A percentile compares a stretch with the other conserved stretches of the same genome.
These are phyloP conservation scores for Coemansia sp. DNA, from an alignment of 192 early-diverging fungal genomes.

Conservation along the genomic window DNA sequence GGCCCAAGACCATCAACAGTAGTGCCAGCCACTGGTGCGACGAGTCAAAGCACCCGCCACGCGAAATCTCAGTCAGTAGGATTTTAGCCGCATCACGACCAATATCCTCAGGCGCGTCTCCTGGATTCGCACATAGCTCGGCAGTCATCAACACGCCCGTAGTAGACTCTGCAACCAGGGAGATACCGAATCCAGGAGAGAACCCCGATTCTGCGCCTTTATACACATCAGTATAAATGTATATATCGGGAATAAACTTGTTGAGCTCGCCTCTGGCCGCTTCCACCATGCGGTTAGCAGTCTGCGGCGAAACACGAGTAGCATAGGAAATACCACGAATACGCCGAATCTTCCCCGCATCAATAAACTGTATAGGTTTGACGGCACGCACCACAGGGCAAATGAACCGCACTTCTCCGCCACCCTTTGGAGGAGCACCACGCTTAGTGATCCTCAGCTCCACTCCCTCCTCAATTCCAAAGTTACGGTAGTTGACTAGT, in stretches of 20 bases:
- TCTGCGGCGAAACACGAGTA: slow-evolving; percentile 91
- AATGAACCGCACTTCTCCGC: slow-evolving; percentile 86
- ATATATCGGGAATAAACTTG: slow-evolving; percentile 94
- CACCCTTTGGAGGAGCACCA: slow-evolving; percentile 89
- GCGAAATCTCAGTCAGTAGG: slow-evolving; percentile 82
- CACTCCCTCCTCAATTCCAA: slow-evolving; percentile 82
- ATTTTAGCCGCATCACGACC: slow-evolving; percentile 74
- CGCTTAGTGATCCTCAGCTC: slow-evolving; percentile 89
- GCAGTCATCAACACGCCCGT: slow-evolving; percentile 81
- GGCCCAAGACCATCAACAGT: slow-evolving; percentile 82
- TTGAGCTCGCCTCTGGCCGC: slow-evolving; percentile 84
- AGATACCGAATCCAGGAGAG: slow-evolving; percentile 90
- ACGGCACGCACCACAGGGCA: slow-evolving; percentile 81
- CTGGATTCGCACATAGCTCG: slow-evolving; percentile 78
- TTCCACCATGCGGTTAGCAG: slow-evolving; percentile 91
- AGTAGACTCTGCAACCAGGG: slow-evolving; percentile 90
- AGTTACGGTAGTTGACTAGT: slow-evolving; percentile 79
- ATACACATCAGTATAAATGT: slow-evolving; percentile 96
- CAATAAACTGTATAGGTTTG: slow-evolving; percentile 78
- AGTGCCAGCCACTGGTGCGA: slow-evolving; percentile 85
- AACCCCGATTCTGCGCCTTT: slow-evolving; percentile 93
- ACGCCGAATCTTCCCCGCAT: slow-evolving; percentile 84
- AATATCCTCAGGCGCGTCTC: slow-evolving; percentile 90
- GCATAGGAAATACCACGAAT: slow-evolving; percentile 96
- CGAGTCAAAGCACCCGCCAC: slow-evolving; percentile 91